Evolutionary conservation across 768 basidiomycete genomes (phyloP).

Genomic region (Gymnopilus dilepis): DNA sequence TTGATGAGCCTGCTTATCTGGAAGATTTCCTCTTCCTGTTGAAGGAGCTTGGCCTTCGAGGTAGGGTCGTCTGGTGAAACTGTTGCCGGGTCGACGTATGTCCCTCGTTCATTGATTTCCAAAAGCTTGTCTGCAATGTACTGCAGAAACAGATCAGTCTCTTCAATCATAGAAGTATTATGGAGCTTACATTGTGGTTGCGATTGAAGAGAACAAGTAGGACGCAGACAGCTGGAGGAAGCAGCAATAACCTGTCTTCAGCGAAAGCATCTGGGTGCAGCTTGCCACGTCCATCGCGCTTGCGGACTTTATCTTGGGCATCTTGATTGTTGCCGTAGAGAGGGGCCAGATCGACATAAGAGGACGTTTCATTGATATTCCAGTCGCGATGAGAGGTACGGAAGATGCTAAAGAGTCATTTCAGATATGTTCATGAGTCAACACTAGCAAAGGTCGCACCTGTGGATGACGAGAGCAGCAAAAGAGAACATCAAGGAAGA

Average conservation of each 20-base stretch:
- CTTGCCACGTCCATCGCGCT: constrained; percentile 66
- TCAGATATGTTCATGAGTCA: background rate
- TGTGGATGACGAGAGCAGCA: constrained; percentile 83
- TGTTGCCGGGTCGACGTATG: constrained; percentile 58
- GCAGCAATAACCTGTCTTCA: constrained; percentile 76
- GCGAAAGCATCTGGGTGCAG: constrained; percentile 77
- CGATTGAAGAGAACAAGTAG: constrained; percentile 87
- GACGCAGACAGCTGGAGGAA: constrained; percentile 78
- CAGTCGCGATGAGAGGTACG: constrained; percentile 73
- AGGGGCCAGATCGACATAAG: constrained; percentile 85
- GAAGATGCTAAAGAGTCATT: constrained; percentile 62
- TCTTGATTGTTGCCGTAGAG: constrained; percentile 78
- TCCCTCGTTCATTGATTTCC: constrained; percentile 81
- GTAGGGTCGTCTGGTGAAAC: constrained; percentile 44
- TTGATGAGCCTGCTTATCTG: constrained; percentile 81
- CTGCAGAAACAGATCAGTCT: constrained; percentile 38
- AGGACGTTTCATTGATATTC: constrained; percentile 82
- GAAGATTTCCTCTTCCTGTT: constrained; percentile 83
- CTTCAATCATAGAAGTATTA: background rate
- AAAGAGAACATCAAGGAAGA: constrained; percentile 84
- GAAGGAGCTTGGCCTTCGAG: constrained; percentile 40
- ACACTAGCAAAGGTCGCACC: constrained; percentile 38
- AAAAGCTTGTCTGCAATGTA: constrained; percentile 80
- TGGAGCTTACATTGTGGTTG: constrained; percentile 80
- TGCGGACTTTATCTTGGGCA: constrained; percentile 60